Conservation (phyloP, 192 early-diverging fungal genomes). For the Lobosporangium transversale region DNA sequence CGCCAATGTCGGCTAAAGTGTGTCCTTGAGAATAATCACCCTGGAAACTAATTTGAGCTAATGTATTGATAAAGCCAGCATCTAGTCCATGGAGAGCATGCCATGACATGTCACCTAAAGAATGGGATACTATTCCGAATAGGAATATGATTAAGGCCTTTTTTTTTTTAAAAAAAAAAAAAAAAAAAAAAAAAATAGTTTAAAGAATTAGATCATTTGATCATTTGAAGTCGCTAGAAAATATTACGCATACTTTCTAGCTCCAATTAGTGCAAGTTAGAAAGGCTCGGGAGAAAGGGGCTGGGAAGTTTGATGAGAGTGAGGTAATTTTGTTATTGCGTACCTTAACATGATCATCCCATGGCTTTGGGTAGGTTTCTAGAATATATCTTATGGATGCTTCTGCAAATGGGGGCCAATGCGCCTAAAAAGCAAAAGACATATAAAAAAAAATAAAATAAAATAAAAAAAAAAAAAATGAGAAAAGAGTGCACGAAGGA, state of each 20-base stretch:
- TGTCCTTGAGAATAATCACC: slow-evolving; percentile 63
- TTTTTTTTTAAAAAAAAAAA: no score
- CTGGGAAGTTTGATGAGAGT: no score
- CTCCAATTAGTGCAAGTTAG: no score
- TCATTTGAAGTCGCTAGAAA: no score
- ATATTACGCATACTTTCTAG: no score
- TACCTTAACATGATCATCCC: slow-evolving; percentile 46
- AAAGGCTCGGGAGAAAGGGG: no score
- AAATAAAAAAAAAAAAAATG: background rate
- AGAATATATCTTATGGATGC: slow-evolving; percentile 64
- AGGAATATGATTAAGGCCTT: slow-evolving; percentile 71
- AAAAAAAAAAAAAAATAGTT: slow-evolving; percentile 1
- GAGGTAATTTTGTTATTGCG: background rate
- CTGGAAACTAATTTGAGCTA: slow-evolving; percentile 62
- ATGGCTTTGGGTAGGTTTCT: slow-evolving; percentile 64
- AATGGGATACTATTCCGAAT: slow-evolving; percentile 75
- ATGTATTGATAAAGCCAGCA: slow-evolving; percentile 66
- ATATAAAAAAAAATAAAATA: no score
- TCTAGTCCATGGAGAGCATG: slow-evolving; percentile 65
- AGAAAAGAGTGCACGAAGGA: background rate
- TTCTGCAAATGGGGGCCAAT: slow-evolving; percentile 77
- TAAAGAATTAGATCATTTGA: no score
- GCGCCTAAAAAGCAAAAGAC: slow-evolving; percentile 56
- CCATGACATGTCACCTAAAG: slow-evolving; percentile 74
- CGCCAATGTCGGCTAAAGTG: slow-evolving; percentile 68